Conservation (phyloP, 805 yeast genomes). For the Candida vaughaniae region DNA sequence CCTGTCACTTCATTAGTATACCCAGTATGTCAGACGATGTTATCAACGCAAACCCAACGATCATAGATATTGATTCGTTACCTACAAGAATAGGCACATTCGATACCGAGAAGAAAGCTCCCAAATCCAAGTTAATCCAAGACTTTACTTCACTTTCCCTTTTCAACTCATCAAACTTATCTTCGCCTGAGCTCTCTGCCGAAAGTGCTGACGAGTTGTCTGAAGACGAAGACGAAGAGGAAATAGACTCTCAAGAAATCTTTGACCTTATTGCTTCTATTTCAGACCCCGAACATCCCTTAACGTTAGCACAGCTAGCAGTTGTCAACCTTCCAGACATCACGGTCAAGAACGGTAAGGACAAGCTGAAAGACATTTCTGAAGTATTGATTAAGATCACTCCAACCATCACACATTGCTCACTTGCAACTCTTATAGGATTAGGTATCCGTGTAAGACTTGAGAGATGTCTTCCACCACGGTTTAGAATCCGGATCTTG, state of each 20-base stretch:
- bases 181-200: constrained; percentile 12
- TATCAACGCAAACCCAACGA: constrained; percentile 88
- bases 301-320: constrained; percentile 89
- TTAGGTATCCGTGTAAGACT: constrained; percentile 89
- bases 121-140: constrained; percentile 1
- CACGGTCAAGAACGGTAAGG: constrained; percentile 53
- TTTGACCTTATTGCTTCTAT: constrained; percentile 82
- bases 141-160: constrained; percentile 31
- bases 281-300: constrained; percentile 97
- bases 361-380: constrained; percentile 47
- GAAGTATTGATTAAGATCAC: constrained; percentile 83
- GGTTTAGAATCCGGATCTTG: constrained; percentile 75
- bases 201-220: constrained; percentile 15
- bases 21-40: constrained; percentile 16
- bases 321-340: constrained; percentile 88
- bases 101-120: background rate
- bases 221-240: constrained; percentile 47
- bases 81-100: constrained; percentile 57
- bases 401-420: constrained; percentile 97
- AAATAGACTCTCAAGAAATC: constrained; percentile 85
- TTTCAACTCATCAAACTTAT: constrained; percentile 15
- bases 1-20: too few species aligned
- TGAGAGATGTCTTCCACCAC: constrained; percentile 82
- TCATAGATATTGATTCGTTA: constrained; percentile 69
- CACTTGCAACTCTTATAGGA: constrained; percentile 93